These are phyloP conservation scores for Auricularia heimuer DNA, from an alignment of 768 basidiomycete species.

Conservation along the genomic window DNA sequence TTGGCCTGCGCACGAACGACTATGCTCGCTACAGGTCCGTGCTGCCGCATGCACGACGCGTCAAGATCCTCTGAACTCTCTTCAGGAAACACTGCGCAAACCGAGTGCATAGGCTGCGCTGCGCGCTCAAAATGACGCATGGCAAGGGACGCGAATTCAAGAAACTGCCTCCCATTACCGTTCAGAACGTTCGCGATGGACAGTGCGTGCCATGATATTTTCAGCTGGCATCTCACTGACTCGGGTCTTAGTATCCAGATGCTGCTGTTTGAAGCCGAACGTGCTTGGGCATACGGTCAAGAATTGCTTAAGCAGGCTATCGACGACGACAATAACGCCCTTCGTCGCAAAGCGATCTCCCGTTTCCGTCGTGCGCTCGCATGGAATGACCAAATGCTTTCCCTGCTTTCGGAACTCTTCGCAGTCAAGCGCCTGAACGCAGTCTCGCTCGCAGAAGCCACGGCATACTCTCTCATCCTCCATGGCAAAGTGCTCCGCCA, in stretches of 20 bases:
- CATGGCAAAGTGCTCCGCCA: slow-evolving; percentile 78
- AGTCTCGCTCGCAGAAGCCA: slow-evolving; percentile 54
- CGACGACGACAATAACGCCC: slow-evolving; percentile 41
- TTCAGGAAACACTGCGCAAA: slow-evolving; percentile 84
- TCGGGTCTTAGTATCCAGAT: slow-evolving; percentile 54
- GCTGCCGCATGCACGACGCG: background rate
- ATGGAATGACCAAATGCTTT: slow-evolving; percentile 70
- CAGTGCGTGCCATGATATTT: slow-evolving; percentile 50
- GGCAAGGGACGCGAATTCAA: slow-evolving; percentile 89
- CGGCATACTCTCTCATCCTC: slow-evolving; percentile 68
- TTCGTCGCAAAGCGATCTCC: slow-evolving; percentile 66
- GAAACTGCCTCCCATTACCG: slow-evolving; percentile 56
- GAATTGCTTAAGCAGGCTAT: slow-evolving; percentile 50
- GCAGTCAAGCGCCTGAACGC: slow-evolving; percentile 42
- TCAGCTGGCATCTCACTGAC: slow-evolving; percentile 6
- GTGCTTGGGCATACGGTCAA: slow-evolving; percentile 86
- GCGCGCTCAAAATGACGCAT: slow-evolving; percentile 74
- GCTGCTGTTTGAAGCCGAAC: slow-evolving; percentile 81
- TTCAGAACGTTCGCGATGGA: slow-evolving; percentile 69
- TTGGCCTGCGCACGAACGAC: slow-evolving; percentile 87
- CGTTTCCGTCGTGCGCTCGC: slow-evolving; percentile 71
- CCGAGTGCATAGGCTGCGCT: slow-evolving; percentile 79
- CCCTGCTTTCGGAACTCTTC: slow-evolving; percentile 59
- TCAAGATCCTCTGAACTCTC: background rate
- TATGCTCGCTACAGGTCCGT: slow-evolving; percentile 71